Conservation (phyloP, 345 rosid genomes). For the Rhodamnia argentea region DNA sequence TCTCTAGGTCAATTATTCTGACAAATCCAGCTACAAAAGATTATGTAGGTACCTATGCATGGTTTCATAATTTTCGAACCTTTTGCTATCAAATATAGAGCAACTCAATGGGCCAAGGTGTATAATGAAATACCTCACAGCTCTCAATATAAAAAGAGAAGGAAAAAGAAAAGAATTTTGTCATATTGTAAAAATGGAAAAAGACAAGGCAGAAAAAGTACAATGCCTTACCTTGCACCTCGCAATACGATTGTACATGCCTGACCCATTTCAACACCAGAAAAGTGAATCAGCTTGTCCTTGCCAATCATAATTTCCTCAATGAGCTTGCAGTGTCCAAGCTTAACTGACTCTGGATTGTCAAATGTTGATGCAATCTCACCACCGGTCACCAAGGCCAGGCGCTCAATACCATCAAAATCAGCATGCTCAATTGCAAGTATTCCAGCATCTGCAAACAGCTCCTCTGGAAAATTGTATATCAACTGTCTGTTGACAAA, state of each 20-base stretch:
- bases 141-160: not conserved
- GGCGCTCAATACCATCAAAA: slow-evolving; percentile 96
- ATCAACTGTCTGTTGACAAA: slow-evolving; percentile 97
- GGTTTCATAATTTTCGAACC: not conserved
- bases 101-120: not conserved
- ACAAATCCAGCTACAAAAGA: not conserved
- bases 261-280: slow-evolving; percentile 95
- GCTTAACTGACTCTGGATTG: slow-evolving; percentile 95
- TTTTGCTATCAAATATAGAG: not conserved
- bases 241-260: slow-evolving; percentile 91
- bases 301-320: slow-evolving; percentile 99
- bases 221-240: slow-evolving; percentile 65
- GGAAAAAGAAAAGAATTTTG: not conserved
- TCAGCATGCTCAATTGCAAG: slow-evolving; percentile 99
- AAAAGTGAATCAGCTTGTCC: slow-evolving; percentile 92
- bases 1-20: not conserved
- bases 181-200: not conserved
- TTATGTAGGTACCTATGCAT: not conserved
- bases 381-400: slow-evolving; percentile 96
- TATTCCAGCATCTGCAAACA: slow-evolving; percentile 94
- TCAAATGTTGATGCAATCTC: slow-evolving; percentile 98
- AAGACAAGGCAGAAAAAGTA: not conserved
- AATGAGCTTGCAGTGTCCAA: slow-evolving; percentile 89
- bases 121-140: not conserved
- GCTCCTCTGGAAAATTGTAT: slow-evolving; percentile 96